Evolutionary conservation across 352 stramenopile species (phyloP).

Genomic region (Elongisporangium undulatum): DNA sequence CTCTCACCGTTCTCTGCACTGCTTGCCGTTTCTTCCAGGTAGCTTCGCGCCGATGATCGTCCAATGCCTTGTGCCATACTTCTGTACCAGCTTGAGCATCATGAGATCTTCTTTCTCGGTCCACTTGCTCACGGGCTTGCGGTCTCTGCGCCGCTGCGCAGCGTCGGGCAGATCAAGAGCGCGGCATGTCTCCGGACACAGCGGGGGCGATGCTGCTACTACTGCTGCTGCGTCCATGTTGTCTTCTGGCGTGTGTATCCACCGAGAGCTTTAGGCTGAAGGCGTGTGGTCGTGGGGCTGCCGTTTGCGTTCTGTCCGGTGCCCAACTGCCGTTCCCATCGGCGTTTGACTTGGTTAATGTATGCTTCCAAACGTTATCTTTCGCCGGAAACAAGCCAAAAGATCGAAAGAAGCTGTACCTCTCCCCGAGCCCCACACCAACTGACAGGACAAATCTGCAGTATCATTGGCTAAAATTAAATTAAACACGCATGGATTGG

Average conservation of each 20-base stretch:
- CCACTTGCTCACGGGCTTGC: slow-evolving; percentile 84
- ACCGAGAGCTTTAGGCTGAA: neutral
- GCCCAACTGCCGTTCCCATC: slow-evolving; percentile 40
- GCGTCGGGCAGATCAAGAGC: neutral
- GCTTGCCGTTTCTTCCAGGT: slow-evolving; percentile 91
- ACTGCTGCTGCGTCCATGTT: slow-evolving; percentile 1
- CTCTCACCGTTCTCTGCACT: slow-evolving; percentile 90
- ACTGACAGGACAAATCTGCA: neutral
- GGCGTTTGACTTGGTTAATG: slow-evolving; percentile 28
- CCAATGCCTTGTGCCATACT: slow-evolving; percentile 96
- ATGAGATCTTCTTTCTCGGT: slow-evolving; percentile 87
- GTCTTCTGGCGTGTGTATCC: neutral
- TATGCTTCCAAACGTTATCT: slow-evolving; percentile 46
- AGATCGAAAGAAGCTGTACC: slow-evolving; percentile 26
- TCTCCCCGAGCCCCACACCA: neutral
- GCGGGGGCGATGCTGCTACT: slow-evolving; percentile 7
- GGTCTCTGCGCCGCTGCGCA: slow-evolving; percentile 41
- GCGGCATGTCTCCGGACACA: slow-evolving; percentile 7
- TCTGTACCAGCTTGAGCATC: slow-evolving; percentile 85
- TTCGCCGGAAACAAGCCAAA: slow-evolving; percentile 23
- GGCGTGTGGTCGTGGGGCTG: neutral
- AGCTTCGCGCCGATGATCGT: slow-evolving; percentile 96
- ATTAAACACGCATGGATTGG: neutral
- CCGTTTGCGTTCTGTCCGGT: slow-evolving; percentile 7
- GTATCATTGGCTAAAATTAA: neutral